Base-by-base conservation (phyloP, 805 yeast genomes). In the Priceomyces castillae region DNA sequence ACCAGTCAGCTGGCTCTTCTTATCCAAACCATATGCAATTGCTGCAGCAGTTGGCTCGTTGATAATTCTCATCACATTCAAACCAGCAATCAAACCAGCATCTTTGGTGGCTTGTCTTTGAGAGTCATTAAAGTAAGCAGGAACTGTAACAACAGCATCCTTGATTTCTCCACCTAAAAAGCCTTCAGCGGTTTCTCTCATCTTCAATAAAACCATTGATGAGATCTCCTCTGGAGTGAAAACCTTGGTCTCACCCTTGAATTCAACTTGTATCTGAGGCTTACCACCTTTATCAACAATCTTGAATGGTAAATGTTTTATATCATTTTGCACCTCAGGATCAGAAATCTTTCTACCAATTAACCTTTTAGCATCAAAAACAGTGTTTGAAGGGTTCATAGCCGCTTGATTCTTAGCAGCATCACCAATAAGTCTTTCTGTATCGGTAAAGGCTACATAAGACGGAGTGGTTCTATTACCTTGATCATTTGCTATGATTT, bases 401-500 rank as follows among this genome's bases (percentile, higher is more conserved):
- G 96, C 90, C 51, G 97, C 97, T 76, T 90, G 97, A 73, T 90
- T 90, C 84, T 90, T 90, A 53, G 97, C 97, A 55, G 97, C 92
- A 69, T 89, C 97, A 74, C 97, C 97, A 62, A 89, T 87, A 61
- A 89, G 77, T 74, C 97, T 83, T 77, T 90, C 97, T 44, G 86
- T 80, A 56, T 86, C 94, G 42, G 96, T 87, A 77, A 90, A 90
- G 34, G 96, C 96, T 44, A 90, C 97, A 66, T 85, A 90, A 25
- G 97, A 90, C 46, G 97, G 97, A 45, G 97, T 90, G 47, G 90
- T 90, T 80, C 97, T 88, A 81, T 90, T 90, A 82, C 97, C 97
- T 78, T 90, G 97, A 71, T 90, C 97, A 68, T 90, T 90, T 61
- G 97, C 96, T 65, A 90, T 86, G 69, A 90, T 90, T 73, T 90